A percentile compares a stretch with the other conserved stretches of the same genome.
phyloP scores from a whole-genome alignment of 2,329 filamentous ascomycete species.

The Fonsecaea multimorphosa region DNA sequence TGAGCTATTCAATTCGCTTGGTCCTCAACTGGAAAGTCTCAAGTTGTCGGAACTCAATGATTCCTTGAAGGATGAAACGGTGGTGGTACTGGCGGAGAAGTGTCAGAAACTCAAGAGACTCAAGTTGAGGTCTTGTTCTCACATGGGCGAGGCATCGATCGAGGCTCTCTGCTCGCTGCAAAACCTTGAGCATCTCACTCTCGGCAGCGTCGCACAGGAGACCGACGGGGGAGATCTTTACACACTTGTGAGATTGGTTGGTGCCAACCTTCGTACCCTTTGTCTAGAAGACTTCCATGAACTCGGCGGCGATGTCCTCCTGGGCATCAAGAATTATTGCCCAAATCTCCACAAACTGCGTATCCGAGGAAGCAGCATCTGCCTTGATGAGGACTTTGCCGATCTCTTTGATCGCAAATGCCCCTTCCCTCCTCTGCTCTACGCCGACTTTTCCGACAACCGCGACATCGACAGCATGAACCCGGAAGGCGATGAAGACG shows the following conservation, averaged over 20 bases:
- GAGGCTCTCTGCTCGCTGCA: constrained; percentile 66
- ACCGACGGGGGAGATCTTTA: constrained; percentile 64
- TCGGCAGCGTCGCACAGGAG: constrained; percentile 68
- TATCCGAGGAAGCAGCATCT: constrained; percentile 75
- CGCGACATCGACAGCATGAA: constrained; percentile 74
- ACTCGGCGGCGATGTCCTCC: constrained; percentile 72
- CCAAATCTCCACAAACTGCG: constrained; percentile 74
- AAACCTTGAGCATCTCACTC: constrained; percentile 74
- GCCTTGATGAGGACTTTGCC: constrained; percentile 76
- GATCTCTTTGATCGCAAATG: constrained; percentile 68
- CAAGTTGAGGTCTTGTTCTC: constrained; percentile 82
- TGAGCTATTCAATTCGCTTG: constrained; percentile 70
- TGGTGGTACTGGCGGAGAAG: constrained; percentile 65
- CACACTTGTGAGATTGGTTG: constrained; percentile 66
- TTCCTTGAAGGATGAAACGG: constrained; percentile 74
- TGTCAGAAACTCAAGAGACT: constrained; percentile 75
- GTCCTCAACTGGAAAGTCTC: constrained; percentile 68
- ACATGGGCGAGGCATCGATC: constrained; percentile 70
- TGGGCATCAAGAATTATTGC: constrained; percentile 73
- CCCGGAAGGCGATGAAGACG: constrained; percentile 66
- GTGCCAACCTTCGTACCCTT: constrained; percentile 73
- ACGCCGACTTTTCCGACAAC: constrained; percentile 77
- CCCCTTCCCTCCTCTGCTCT: constrained; percentile 70
- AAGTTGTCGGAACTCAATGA: constrained; percentile 85
- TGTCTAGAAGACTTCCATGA: constrained; percentile 72